Percentiles rank a stretch among this genome's conserved stretches.
These are phyloP conservation scores for Fusarium udum DNA, from an alignment of 2,329 filamentous ascomycete species.

Conservation along the genomic window DNA sequence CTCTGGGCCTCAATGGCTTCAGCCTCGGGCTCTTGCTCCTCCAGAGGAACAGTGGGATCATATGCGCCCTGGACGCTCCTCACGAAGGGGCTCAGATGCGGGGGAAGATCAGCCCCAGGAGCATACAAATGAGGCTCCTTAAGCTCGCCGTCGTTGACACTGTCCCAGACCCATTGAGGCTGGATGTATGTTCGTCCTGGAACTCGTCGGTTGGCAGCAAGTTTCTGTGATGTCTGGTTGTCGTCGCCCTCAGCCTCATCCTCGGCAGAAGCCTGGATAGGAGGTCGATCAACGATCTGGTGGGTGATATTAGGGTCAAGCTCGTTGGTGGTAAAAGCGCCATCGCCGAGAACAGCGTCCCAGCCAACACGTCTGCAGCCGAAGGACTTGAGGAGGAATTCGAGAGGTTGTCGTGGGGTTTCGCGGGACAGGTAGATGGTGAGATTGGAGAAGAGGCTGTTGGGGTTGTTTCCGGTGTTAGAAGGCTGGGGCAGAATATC, in stretches of 20 bases:
- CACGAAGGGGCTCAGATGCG: constrained; percentile 96
- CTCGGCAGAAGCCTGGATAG: constrained; percentile 68
- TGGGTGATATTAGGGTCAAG: constrained; percentile 90
- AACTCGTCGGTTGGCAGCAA: constrained; percentile 74
- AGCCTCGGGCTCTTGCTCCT: constrained; percentile 86
- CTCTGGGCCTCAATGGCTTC: constrained; percentile 80
- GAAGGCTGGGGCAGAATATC: constrained; percentile 86
- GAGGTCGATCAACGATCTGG: constrained; percentile 92
- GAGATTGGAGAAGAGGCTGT: constrained; percentile 84
- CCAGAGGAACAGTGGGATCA: constrained; percentile 86
- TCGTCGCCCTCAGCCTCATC: constrained; percentile 61
- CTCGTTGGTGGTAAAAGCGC: constrained; percentile 91
- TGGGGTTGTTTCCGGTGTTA: constrained; percentile 71
- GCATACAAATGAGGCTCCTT: constrained; percentile 88
- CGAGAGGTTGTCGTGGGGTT: constrained; percentile 87
- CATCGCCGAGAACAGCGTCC: constrained; percentile 90
- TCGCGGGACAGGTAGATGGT: constrained; percentile 95
- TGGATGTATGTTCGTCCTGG: constrained; percentile 94
- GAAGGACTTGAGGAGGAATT: constrained; percentile 93
- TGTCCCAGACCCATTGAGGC: constrained; percentile 99
- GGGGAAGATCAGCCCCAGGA: constrained; percentile 88
- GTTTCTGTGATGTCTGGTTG: constrained; percentile 69
- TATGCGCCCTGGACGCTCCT: constrained; percentile 87
- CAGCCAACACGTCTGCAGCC: constrained; percentile 96
- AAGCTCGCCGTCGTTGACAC: constrained; percentile 89